Evolutionary conservation across 805 yeast species (phyloP).

Genomic region (Ogataea nonfermentans): DNA sequence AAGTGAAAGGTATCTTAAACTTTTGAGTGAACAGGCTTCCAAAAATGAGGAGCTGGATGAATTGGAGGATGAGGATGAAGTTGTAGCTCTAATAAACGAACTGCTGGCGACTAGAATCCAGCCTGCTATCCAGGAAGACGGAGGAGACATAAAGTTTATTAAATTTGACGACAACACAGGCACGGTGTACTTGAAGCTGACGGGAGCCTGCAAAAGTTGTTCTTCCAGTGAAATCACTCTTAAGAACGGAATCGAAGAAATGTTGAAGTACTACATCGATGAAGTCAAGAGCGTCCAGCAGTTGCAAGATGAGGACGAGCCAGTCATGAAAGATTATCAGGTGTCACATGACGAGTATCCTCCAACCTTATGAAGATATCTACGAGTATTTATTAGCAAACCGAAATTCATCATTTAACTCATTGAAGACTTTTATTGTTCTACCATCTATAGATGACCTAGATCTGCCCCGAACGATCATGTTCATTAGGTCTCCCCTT

Average conservation of each 20-base stretch:
- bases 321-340: conserved; percentile 14
- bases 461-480: not conserved
- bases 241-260: conserved; percentile 94
- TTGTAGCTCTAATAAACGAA: conserved; percentile 86
- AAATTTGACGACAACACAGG: conserved; percentile 87
- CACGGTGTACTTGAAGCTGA: conserved; percentile 79
- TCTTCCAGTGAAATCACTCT: conserved; percentile 88
- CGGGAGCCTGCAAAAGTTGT: conserved; percentile 96
- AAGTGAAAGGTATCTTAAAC: conserved; percentile 34
- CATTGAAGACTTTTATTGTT: too few relatives aligned
- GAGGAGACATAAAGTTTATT: conserved; percentile 91
- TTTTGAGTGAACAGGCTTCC: conserved; percentile 35
- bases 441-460: not conserved
- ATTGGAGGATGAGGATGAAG: conserved; percentile 71
- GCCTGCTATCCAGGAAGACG: conserved; percentile 98
- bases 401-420: not conserved
- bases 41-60: conserved; percentile 40
- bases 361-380: conserved; percentile 32
- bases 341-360: conserved; percentile 31
- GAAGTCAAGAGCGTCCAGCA: conserved; percentile 89
- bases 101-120: conserved; percentile 90
- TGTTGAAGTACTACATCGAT: conserved; percentile 95
- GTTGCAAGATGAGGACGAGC: conserved; percentile 77
- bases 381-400: conserved; percentile 9
- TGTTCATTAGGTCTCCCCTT: too few relatives aligned